Percentiles rank a stretch among this genome's conserved stretches.
phyloP scores from a whole-genome alignment of 169 alveolate genomes.

The Plasmodium fragile region DNA sequence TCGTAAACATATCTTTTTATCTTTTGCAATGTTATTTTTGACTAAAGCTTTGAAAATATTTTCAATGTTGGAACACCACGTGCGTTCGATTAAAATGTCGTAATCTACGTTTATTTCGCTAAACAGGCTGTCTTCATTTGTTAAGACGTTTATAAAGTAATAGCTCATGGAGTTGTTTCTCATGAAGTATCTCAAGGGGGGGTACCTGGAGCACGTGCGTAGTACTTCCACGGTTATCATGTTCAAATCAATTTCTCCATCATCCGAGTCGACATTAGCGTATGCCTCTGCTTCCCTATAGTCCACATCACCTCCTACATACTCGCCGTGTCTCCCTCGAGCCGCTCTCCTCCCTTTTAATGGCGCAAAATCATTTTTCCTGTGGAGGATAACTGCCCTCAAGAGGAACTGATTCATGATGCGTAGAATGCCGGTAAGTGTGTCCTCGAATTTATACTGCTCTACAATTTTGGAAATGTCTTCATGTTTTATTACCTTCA shows the following conservation, averaged over 20 bases:
- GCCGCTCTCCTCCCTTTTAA: not conserved
- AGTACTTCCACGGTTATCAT: slow-evolving; percentile 38
- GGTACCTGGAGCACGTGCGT: slow-evolving; percentile 25
- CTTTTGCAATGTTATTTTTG: slow-evolving; percentile 42
- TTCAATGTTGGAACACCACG: slow-evolving; percentile 62
- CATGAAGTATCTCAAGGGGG: slow-evolving; percentile 19
- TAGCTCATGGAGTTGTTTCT: slow-evolving; percentile 30
- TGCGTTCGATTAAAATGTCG: slow-evolving; percentile 65
- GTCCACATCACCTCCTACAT: not conserved
- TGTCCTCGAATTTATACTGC: slow-evolving; percentile 29
- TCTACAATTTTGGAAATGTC: slow-evolving; percentile 25
- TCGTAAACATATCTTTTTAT: slow-evolving; percentile 60
- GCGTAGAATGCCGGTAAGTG: slow-evolving; percentile 18
- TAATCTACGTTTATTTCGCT: slow-evolving; percentile 56
- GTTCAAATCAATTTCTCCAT: slow-evolving; percentile 16
- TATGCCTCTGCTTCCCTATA: not conserved
- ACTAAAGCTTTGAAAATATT: slow-evolving; percentile 50
- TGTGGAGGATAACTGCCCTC: slow-evolving; percentile 13
- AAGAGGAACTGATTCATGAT: slow-evolving; percentile 43
- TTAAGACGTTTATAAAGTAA: slow-evolving; percentile 21
- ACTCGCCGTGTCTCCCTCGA: not conserved
- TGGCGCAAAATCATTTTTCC: not conserved
- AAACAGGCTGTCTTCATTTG: slow-evolving; percentile 54
- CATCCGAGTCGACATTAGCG: not conserved
- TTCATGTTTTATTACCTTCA: slow-evolving; percentile 44